Evolutionary conservation across 1,139 yeast genomes (phyloP).

Genomic region (Suhomyces terraborum): DNA sequence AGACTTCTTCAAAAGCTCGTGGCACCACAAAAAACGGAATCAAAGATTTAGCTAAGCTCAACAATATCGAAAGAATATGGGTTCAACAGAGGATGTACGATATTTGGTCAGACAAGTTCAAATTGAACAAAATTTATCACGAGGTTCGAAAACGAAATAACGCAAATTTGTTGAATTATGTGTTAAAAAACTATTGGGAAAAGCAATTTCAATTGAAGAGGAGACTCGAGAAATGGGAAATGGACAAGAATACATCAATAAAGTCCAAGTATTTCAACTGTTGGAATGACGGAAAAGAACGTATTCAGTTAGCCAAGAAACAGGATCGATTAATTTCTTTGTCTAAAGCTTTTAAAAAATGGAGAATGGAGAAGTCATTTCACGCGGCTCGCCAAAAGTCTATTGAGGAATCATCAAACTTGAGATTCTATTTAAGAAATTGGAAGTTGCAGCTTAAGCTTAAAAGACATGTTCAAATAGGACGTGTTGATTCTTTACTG

Average conservation of each 20-base stretch:
- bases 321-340: conserved; percentile 1
- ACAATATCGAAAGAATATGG: conserved; percentile 14
- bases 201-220: conserved; percentile 15
- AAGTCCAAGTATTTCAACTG: conserved; percentile 10
- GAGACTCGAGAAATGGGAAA: conserved; percentile 1
- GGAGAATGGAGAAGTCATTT: conserved; percentile 19
- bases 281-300: conserved; percentile 20
- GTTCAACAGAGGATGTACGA: conserved; percentile 17
- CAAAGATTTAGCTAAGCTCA: conserved; percentile 12
- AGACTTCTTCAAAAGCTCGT: not conserved
- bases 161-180: conserved; percentile 10
- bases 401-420: not conserved
- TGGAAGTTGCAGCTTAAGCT: conserved; percentile 13
- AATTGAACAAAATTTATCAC: conserved; percentile 9
- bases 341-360: conserved; percentile 13
- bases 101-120: conserved; percentile 19
- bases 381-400: not conserved
- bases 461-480: not conserved
- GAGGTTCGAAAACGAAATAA: conserved; percentile 15
- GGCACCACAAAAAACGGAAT: not conserved
- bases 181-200: conserved; percentile 22
- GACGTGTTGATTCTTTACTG: no score
- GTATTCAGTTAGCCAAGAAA: not conserved
- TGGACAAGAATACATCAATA: conserved; percentile 10
- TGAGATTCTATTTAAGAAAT: conserved; percentile 6